Evolutionary conservation across 805 yeast genomes (phyloP), one percentile per base, ranked within the genome.

Genomic region (Saturnispora serradocipensis): DNA sequence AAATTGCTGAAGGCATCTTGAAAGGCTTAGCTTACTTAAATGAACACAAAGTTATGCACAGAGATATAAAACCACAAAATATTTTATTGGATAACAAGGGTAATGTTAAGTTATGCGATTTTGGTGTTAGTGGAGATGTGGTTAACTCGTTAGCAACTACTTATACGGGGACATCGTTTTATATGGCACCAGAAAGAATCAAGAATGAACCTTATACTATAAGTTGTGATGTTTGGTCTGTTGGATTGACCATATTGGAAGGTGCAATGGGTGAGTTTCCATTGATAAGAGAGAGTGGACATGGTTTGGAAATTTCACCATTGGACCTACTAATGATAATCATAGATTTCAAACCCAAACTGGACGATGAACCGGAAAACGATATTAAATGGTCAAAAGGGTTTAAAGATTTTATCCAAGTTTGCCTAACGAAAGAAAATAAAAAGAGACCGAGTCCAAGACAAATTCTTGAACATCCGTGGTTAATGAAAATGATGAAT

Each of bases 161-260:
- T 0, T 93, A 90, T 63, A 93, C 97, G 0, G 99, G 99, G 2
- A 93, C 99, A 0, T 90, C 96, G 10, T 91, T 88, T 65, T 93
- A 93, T 67, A 93, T 93, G 99, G 98, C 99, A 0, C 99, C 99
- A 0, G 99, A 93, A 67, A 76, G 99, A 59, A 91, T 93, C 48
- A 87, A 87, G 71, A 97, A 97, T 28, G 91, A 88, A 62, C 93
- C 97, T 1, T 93, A 93, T 63, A 85, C 96, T 10, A 97, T 91
- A 3, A 87, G 96, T 4, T 84, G 95, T 60, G 99, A 93, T 65
- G 91, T 93, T 15, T 93, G 99, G 99, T 89, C 97, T 1, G 69
- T 93, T 32, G 99, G 99, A 0, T 72, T 93, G 53, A 90, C 98
- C 2, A 70, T 93, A 45, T 71, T 93, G 61, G 99, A 93, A 64